Conservation (phyloP, 2,329 filamentous ascomycete genomes). For the Chaetomiaceae sp. region DNA sequence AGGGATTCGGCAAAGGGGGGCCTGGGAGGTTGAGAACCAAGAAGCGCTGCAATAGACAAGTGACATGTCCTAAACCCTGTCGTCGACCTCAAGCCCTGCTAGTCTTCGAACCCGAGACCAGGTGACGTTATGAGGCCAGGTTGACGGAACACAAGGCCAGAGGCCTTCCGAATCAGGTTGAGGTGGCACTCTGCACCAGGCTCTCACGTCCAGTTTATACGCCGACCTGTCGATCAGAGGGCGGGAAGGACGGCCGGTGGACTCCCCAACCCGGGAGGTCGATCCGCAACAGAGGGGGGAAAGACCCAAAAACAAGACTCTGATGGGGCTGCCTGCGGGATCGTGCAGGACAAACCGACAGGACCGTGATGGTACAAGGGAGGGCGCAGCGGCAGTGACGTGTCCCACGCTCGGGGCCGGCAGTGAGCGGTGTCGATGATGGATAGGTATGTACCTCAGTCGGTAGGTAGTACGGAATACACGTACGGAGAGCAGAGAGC, state of each 20-base stretch:
- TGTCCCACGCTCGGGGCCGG: too few relatives aligned
- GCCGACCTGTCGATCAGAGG: slow-evolving; percentile 2
- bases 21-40: not conserved
- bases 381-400: too few relatives aligned
- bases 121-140: slow-evolving; percentile 8
- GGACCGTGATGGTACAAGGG: not conserved
- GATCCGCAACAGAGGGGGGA: too few relatives aligned
- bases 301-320: too few relatives aligned
- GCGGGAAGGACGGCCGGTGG: slow-evolving; percentile 3
- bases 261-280: not conserved
- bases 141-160: not conserved
- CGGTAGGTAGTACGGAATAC: too few relatives aligned
- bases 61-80: not conserved
- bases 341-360: not conserved
- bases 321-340: slow-evolving; percentile 1
- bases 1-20: slow-evolving; percentile 1
- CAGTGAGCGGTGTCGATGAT: too few relatives aligned
- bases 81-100: not conserved
- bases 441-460: too few relatives aligned
- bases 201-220: slow-evolving; percentile 4
- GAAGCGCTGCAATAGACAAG: too few relatives aligned
- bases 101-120: not conserved
- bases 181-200: slow-evolving; percentile 12
- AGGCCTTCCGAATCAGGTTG: slow-evolving; percentile 6
- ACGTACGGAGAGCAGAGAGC: too few relatives aligned